These are phyloP conservation scores for Exobasidium rhododendri DNA, from an alignment of 1,284 basidiomycete genomes.

Conservation along the genomic window DNA sequence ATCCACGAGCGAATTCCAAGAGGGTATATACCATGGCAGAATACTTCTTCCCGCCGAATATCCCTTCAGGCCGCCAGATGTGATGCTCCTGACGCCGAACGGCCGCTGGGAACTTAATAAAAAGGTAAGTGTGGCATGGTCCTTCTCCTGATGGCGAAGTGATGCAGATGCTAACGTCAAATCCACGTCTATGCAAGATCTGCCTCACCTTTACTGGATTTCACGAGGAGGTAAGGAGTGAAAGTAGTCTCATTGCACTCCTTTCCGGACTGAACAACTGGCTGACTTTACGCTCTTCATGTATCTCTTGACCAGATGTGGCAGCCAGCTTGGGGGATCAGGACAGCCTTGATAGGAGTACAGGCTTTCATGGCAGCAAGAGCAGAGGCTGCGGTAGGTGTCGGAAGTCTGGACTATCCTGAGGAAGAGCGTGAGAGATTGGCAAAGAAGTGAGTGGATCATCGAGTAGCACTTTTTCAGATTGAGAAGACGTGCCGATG, in stretches of 20 bases:
- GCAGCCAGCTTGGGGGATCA: slow-evolving; percentile 96
- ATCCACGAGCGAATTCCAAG: slow-evolving; percentile 47
- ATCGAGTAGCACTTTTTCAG: slow-evolving; percentile 29
- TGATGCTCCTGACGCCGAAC: slow-evolving; percentile 91
- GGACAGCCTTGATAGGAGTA: slow-evolving; percentile 67
- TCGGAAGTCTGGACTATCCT: slow-evolving; percentile 85
- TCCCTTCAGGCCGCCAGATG: slow-evolving; percentile 86
- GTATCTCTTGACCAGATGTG: slow-evolving; percentile 70
- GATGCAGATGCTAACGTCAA: no score
- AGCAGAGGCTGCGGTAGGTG: slow-evolving; percentile 73
- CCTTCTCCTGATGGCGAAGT: no score
- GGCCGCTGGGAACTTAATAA: slow-evolving; percentile 92
- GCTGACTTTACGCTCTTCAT: slow-evolving; percentile 47
- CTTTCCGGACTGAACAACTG: slow-evolving; percentile 64
- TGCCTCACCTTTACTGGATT: slow-evolving; percentile 53
- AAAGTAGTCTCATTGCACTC: slow-evolving; percentile 57
- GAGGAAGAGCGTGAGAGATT: slow-evolving; percentile 77
- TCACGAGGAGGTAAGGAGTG: slow-evolving; percentile 58
- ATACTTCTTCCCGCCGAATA: slow-evolving; percentile 87
- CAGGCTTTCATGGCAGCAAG: slow-evolving; percentile 53
- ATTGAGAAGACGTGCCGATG: slow-evolving; percentile 26
- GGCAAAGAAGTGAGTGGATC: slow-evolving; percentile 28
- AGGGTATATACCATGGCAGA: slow-evolving; percentile 75
- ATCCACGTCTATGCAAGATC: slow-evolving; percentile 61
- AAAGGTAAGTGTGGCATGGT: no score